phyloP scores from a whole-genome alignment of 176 grass and related monocot species.

The Paspalum vaginatum region DNA sequence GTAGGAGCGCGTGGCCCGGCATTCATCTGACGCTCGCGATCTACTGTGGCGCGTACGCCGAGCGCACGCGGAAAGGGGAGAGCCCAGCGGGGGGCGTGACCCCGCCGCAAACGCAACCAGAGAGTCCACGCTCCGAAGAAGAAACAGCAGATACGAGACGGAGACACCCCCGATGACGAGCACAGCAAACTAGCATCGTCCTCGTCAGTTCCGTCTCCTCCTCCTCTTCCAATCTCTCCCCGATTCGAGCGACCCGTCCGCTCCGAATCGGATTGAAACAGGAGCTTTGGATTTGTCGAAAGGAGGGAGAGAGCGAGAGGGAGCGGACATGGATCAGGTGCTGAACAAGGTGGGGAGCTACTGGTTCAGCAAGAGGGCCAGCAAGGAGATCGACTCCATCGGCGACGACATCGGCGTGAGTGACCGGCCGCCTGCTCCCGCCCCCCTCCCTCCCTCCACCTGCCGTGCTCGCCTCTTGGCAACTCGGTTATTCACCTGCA shows the following conservation, averaged over 20 bases:
- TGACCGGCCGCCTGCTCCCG: neutral
- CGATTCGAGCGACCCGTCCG: neutral
- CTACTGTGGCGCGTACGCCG: neutral
- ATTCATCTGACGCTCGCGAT: neutral
- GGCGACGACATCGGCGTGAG: constrained; percentile 85
- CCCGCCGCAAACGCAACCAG: neutral
- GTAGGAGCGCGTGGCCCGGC: rapidly evolving
- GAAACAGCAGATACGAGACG: neutral
- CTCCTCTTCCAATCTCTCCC: constrained; percentile 14
- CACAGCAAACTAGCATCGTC: neutral
- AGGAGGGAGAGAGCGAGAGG: neutral
- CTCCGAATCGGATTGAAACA: constrained; percentile 1
- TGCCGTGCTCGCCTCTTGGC: neutral
- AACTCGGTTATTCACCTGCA: neutral
- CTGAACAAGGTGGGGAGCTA: constrained; percentile 93
- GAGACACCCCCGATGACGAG: neutral
- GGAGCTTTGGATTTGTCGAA: neutral
- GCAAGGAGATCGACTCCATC: constrained; percentile 92
- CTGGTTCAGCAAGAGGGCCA: constrained; percentile 90
- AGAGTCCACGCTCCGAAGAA: constrained; percentile 14
- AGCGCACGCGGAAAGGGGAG: neutral
- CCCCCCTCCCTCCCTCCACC: neutral
- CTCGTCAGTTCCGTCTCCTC: neutral
- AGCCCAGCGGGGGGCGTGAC: neutral
- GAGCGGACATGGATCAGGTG: constrained; percentile 74